These are phyloP conservation scores for Chrysochromulina parva DNA, from an alignment of 78 protist genomes.

Conservation along the genomic window DNA sequence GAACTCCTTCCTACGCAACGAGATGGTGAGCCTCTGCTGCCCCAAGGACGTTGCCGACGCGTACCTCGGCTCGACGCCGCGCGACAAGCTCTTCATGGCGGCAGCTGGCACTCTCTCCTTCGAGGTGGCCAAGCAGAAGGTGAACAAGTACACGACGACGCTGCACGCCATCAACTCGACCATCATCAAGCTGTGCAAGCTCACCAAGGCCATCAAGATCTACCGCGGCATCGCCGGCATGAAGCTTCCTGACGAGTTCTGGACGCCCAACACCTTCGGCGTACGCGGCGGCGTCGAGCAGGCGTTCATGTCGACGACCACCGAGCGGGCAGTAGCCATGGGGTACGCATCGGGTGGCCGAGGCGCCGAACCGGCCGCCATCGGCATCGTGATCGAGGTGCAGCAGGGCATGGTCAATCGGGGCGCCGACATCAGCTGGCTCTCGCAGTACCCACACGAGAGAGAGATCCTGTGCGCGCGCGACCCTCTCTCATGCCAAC, in stretches of 20 bases:
- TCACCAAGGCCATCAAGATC: background rate
- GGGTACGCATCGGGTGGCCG: background rate
- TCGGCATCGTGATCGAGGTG: background rate
- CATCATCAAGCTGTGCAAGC: background rate
- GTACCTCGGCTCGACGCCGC: too few relatives aligned
- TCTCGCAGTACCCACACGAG: constrained; percentile 30
- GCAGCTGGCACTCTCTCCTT: too few relatives aligned
- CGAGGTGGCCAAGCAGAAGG: too few relatives aligned
- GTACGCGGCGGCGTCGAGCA: constrained; percentile 35
- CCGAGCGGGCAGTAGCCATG: constrained; percentile 14
- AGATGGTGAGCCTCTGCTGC: background rate
- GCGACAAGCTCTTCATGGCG: too few relatives aligned
- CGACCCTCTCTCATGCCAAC: too few relatives aligned
- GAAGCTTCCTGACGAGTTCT: constrained; percentile 17
- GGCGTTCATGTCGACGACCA: constrained; percentile 43
- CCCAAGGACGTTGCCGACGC: too few relatives aligned
- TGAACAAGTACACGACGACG: constrained; percentile 23
- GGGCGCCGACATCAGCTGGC: too few relatives aligned
- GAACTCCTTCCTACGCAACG: background rate
- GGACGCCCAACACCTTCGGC: background rate
- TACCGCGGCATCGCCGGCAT: constrained; percentile 40
- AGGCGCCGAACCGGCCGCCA: background rate
- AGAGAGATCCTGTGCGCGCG: background rate
- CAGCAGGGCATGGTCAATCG: background rate
- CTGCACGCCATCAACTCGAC: constrained; percentile 9